Percentiles rank a stretch among this genome's conserved stretches.
Conservation (phyloP, 2,329 filamentous ascomycete genomes). For the Chaetomium strumarium region DNA sequence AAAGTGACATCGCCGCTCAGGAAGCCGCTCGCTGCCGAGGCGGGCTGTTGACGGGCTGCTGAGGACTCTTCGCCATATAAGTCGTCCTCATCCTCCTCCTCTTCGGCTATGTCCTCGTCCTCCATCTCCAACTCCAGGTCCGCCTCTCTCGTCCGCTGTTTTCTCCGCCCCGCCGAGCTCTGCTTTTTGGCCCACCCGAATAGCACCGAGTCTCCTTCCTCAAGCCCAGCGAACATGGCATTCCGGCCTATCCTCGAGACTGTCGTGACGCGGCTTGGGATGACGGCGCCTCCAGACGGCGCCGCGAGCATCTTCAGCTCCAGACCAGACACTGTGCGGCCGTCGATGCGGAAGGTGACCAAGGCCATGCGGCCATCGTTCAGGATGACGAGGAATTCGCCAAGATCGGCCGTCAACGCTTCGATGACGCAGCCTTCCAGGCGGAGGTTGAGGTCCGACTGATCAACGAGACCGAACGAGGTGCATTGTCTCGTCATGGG, state of each 20-base stretch:
- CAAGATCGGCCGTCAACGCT: constrained; percentile 66
- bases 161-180: constrained; percentile 54
- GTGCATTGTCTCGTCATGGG: constrained; percentile 79
- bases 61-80: constrained; percentile 54
- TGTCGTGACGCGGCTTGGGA: constrained; percentile 62
- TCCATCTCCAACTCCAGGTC: constrained; percentile 50
- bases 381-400: constrained; percentile 79
- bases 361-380: constrained; percentile 69
- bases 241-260: constrained; percentile 62
- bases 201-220: constrained; percentile 73
- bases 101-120: constrained; percentile 48
- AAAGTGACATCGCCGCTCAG: constrained; percentile 65
- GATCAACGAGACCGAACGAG: constrained; percentile 78
- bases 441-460: constrained; percentile 71
- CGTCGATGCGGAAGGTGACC: constrained; percentile 79
- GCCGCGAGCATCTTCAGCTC: constrained; percentile 59
- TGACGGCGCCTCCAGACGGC: constrained; percentile 56
- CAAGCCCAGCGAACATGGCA: constrained; percentile 77
- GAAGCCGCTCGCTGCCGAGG: constrained; percentile 34
- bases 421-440: constrained; percentile 79
- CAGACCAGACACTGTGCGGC: constrained; percentile 83
- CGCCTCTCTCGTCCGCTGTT: constrained; percentile 53
- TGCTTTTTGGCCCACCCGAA: constrained; percentile 72
- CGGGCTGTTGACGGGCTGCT: constrained; percentile 30
- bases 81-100: constrained; percentile 45